Base-by-base conservation (phyloP, 345 rosid genomes). In the Atalantia buxifolia region DNA sequence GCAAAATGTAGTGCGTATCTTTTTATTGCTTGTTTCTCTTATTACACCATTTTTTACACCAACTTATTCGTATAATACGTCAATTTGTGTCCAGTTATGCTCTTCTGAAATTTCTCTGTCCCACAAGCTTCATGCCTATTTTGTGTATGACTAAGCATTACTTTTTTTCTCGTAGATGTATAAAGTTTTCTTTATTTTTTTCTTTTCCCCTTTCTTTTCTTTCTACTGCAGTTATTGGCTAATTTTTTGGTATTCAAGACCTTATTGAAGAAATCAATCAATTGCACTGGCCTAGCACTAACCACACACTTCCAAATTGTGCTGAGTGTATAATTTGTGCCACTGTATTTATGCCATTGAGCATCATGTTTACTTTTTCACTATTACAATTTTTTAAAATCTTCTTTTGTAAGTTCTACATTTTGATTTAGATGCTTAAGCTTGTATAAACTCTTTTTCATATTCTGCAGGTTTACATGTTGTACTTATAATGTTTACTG, bases 401-500 rank as follows among this genome's bases (percentile, higher is more conserved):
- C 57, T 72, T 38, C 60, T 81, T 74, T n/a, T 5, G 7, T 30
- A 64, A 63, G 31, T n/a, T 42, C 45, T 7, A 45, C 69, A 28
- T 61, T 19, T 64, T 13, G 10, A 42, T 71, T 66, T 13, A 36
- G 38, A 42, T 59, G 59, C n/a, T 69, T 65, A 14, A 42, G 69
- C 45, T 18, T 70, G 31, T 48, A 33, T 18, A 7, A 5, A 73
- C 35, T 50, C 18, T 77, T n/a, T 45, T 21, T n/a, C 4, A 42
- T 31, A 18, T 4, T 72, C 7, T 33, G 76, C 92, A 93, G 99
- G 99, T 77, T 81, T 94, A 60, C 98, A 96, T 69, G 99, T 96
- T 30, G 93, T 79, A 61, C 86, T 94, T 76, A 90, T 72, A 24
- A 96, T 96, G 99, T 96, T 96, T 80, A 90, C 99, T 66, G 96